A percentile compares a stretch with the other conserved stretches of the same genome.
Evolutionary conservation across 2,329 filamentous ascomycete species (phyloP).

Genomic region (Xylariaceae sp.): DNA sequence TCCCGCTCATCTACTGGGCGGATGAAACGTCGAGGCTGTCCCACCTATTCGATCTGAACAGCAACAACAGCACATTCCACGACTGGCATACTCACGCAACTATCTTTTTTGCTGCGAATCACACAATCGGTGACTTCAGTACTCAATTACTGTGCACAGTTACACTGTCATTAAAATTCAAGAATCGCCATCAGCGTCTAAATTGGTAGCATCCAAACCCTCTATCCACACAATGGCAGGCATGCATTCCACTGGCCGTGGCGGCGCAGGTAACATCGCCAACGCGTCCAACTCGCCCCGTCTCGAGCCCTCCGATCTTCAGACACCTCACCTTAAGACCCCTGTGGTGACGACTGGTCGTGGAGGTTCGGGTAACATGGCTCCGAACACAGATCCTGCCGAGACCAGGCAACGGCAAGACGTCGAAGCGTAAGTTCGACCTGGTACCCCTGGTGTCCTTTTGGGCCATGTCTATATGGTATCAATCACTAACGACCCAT

Average conservation of each 20-base stretch:
- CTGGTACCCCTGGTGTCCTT: constrained; percentile 18
- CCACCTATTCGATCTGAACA: too few relatives aligned
- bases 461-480: constrained; percentile 4
- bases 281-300: constrained; percentile 45
- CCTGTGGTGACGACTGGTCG: constrained; percentile 85
- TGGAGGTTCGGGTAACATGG: constrained; percentile 86
- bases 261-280: constrained; percentile 73
- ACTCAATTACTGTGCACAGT: too few relatives aligned
- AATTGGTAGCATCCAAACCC: too few relatives aligned
- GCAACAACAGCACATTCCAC: too few relatives aligned
- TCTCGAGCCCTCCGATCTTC: constrained; percentile 60
- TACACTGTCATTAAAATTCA: too few relatives aligned
- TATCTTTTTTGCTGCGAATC: too few relatives aligned
- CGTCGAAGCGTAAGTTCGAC: constrained; percentile 60
- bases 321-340: constrained; percentile 79
- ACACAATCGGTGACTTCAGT: too few relatives aligned
- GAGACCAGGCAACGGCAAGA: constrained; percentile 80
- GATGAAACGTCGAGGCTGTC: too few relatives aligned
- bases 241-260: constrained; percentile 66
- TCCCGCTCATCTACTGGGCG: too few relatives aligned
- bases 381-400: constrained; percentile 63
- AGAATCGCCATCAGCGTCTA: too few relatives aligned
- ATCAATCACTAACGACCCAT: too few relatives aligned
- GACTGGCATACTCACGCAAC: too few relatives aligned
- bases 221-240: constrained; percentile 28